Base-by-base conservation (phyloP, 2,329 filamentous ascomycete genomes). In the Acrodontium crateriforme region DNA sequence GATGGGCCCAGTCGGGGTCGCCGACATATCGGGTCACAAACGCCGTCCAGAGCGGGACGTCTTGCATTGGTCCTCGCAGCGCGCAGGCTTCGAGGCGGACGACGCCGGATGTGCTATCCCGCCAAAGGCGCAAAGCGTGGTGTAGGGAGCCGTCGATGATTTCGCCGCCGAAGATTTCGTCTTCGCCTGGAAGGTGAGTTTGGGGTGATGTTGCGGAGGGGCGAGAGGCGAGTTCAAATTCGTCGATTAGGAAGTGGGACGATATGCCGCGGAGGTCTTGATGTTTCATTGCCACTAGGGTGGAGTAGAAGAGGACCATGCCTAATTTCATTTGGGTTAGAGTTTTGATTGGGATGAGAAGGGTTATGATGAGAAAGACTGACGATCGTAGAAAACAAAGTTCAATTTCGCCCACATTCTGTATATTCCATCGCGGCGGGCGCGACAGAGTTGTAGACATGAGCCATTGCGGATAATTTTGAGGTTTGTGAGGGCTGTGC, bases 1-100 rank as follows among this genome's bases (percentile, higher is more conserved):
- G 50, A 21, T 56, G 57, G 32, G 67, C 55, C 66, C 68, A 72
- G 18, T 50, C 52, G 4, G 39, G 49, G 55, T 28, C 57, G 52
- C 51, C 49, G 18, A 68, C 49, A 30, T 63, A 58, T 14, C 59
- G 49, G 1, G 62, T 65, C 12, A 70, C 55, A 35, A 70, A 71
- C 0, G 65, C 65, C 2, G 69, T 75, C 71, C 71, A 75, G 30
- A 74, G 64, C 0, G 71, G 70, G 2, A 67, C 63, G 12, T 59
- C 55, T 37, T 63, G 60, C 49, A 65, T 58, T 2, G 60, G 57
- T 1, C 70, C 69, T 15, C 60, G 54, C 16, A 61, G 56, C 18
- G 70, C 53, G 1, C 65, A 65, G n/a, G 66, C 65, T 42, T 74
- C 67, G 14, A 74, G 55, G 8, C 71, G 56, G 1, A 74, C 53